Evolutionary conservation across 106 monocot genomes (phyloP).

Genomic region (Gastrodia elata): DNA sequence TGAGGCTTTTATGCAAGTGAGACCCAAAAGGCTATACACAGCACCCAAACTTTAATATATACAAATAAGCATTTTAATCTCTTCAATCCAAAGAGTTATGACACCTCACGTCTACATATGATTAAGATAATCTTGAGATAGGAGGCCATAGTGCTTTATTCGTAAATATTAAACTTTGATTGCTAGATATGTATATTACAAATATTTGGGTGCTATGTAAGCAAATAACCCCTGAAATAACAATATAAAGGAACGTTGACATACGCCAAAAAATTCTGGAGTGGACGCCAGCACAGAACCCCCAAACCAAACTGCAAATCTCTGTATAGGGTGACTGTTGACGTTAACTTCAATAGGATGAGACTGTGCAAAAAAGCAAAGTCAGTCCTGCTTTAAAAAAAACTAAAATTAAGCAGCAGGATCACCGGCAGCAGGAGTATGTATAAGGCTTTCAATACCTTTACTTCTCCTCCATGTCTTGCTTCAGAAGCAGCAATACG

Average conservation of each 20-base stretch:
- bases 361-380: constrained; percentile 18
- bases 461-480: constrained; percentile 44
- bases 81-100: too few species aligned
- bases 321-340: constrained; percentile 61
- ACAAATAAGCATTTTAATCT: too few species aligned
- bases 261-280: constrained; percentile 63
- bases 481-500: constrained; percentile 50
- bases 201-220: too few species aligned
- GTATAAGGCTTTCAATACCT: constrained; percentile 17
- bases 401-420: not conserved
- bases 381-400: constrained; percentile 7
- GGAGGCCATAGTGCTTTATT: too few species aligned
- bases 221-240: too few species aligned
- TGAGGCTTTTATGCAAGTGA: too few species aligned
- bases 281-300: constrained; percentile 73
- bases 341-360: constrained; percentile 80
- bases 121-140: too few species aligned
- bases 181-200: too few species aligned
- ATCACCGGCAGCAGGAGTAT: too few species aligned
- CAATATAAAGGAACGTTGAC: constrained; percentile 1
- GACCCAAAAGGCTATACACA: too few species aligned
- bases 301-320: constrained; percentile 80
- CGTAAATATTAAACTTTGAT: not conserved
- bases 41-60: too few species aligned
- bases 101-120: too few species aligned